Conservation (phyloP, 1,139 yeast species). For the Geotrichum candidum region DNA sequence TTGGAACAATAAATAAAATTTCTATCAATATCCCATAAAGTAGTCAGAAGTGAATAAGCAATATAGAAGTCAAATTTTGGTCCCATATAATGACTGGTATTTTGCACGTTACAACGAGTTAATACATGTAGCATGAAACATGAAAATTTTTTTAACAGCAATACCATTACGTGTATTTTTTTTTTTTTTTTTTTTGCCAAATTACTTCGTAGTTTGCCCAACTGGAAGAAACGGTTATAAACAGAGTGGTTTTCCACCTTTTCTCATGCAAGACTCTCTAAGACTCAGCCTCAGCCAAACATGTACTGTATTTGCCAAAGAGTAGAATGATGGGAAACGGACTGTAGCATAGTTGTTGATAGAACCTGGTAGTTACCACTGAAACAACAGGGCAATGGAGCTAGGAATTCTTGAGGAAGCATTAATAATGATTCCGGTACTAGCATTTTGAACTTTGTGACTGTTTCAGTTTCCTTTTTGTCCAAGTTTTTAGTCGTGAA, state of each 20-base stretch:
- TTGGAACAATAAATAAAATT: no score
- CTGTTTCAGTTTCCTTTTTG: not conserved
- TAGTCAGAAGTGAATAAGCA: not conserved
- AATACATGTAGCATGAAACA: not conserved
- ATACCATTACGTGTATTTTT: no score
- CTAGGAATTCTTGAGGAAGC: not conserved
- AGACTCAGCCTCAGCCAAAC: not conserved
- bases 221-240: not conserved
- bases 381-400: not conserved
- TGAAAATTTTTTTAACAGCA: not conserved
- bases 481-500: not conserved
- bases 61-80: not conserved
- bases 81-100: not conserved
- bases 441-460: not conserved
- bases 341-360: not conserved
- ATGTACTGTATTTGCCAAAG: not conserved
- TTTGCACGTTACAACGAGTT: not conserved
- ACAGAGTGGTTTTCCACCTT: not conserved
- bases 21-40: no score
- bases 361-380: not conserved
- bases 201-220: not conserved
- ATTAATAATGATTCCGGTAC: not conserved
- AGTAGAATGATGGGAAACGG: not conserved
- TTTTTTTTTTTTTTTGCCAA: not conserved
- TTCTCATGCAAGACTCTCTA: not conserved